Evolutionary conservation across 495 filamentous ascomycete genomes (phyloP), one percentile per base, ranked within the genome.

Genomic region (Lophium mytilinum): DNA sequence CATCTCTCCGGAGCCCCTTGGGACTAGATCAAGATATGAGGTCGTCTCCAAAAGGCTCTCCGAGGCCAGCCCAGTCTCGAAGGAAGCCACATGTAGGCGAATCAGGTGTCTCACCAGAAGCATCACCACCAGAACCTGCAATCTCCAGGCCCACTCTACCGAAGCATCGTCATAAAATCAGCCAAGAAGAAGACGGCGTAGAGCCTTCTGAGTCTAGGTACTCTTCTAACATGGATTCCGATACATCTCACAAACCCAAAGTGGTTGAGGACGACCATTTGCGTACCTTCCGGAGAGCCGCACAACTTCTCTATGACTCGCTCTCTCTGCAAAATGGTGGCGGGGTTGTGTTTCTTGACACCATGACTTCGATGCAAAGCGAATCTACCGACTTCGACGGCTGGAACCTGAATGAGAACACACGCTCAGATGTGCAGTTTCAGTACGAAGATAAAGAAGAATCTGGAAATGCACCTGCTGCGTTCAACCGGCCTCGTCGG

Each of bases 281-380:
- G 15, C 17, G 30, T 42, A 74, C 77, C 15, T 81, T 83, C 53
- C 68, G 72, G 24, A 74, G 80, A 39, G 82, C 81, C 0, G 79
- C 79, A 9, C 78, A 83, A 53, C 61, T 85, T 0, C 71, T 85
- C 9, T 76, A 77, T 4, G 77, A 83, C 55, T 77, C 78, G 19
- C 70, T 83, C 9, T 78, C 80, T 50, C 45, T 84, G 8, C 72
- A 71, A 30, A 62, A 62, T 1, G 71, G 76, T 37, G 76, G 80
- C 4, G 81, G 79, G 9, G 77, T 80, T 11, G 73, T 80, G 1
- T 83, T 83, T 58, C 15, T 66, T n/a, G 63, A 60, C 24, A 53
- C 58, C 10, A 37, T 37, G 34, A 37, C 58, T 37, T 46, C 53
- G 17, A 21, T 21, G 17, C 14, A 35, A 37, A 14, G 43, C 14